Conservation (phyloP, 225 moss, liverwort and hornwort species). For the Marchantia paleacea region DNA sequence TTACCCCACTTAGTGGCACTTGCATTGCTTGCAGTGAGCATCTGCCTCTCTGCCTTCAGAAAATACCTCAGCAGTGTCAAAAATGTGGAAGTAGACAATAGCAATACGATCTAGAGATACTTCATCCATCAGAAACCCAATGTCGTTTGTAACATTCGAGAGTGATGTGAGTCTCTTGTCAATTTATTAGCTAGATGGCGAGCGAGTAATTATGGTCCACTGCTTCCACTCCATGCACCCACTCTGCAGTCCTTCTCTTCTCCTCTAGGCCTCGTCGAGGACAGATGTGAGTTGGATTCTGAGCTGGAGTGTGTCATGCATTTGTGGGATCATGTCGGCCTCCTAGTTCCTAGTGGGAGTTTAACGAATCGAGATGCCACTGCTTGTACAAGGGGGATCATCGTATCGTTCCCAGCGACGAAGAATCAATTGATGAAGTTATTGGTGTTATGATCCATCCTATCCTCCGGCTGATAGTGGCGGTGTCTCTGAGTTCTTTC, state of each 20-base stretch:
- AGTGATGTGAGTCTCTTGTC: slow-evolving; percentile 19
- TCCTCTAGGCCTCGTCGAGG: not conserved
- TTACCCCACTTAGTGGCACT: slow-evolving; percentile 14
- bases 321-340: slow-evolving; percentile 17
- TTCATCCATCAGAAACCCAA: slow-evolving; percentile 17
- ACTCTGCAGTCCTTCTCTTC: not conserved
- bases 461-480: not conserved
- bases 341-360: slow-evolving; percentile 20
- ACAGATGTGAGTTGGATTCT: not conserved
- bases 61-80: slow-evolving; percentile 14
- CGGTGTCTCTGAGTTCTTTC: slow-evolving; percentile 2
- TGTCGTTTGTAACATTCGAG: slow-evolving; percentile 19
- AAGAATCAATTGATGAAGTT: slow-evolving; percentile 18
- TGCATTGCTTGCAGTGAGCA: slow-evolving; percentile 4
- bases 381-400: slow-evolving; percentile 15
- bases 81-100: slow-evolving; percentile 20
- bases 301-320: slow-evolving; percentile 5
- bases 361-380: slow-evolving; percentile 15
- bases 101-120: slow-evolving; percentile 23
- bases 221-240: slow-evolving; percentile 11
- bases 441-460: slow-evolving; percentile 14
- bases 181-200: slow-evolving; percentile 22
- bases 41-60: slow-evolving; percentile 9
- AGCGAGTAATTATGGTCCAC: slow-evolving; percentile 20
- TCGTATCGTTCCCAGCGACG: slow-evolving; percentile 19